Evolutionary conservation across 1,284 basidiomycete genomes (phyloP).

Genomic region (Irpex lacteus): DNA sequence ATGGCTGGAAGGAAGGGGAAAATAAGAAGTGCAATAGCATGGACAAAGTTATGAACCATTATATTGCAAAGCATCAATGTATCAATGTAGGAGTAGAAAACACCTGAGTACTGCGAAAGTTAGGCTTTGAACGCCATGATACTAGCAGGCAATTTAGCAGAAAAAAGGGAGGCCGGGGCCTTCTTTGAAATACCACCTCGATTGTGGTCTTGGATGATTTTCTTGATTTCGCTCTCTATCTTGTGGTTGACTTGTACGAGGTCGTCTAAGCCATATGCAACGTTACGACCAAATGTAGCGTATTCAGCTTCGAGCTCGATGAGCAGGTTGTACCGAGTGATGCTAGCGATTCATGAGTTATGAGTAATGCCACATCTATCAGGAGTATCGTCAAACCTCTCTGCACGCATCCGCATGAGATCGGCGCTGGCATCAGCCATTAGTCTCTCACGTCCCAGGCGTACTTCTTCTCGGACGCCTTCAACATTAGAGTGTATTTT

Average conservation of each 20-base stretch:
- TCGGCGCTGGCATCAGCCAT: constrained; percentile 40
- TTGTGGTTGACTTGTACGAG: constrained; percentile 30
- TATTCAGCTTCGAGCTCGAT: constrained; percentile 43
- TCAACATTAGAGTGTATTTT: constrained; percentile 42
- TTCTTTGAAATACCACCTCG: constrained; percentile 30
- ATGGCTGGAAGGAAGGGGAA: not conserved
- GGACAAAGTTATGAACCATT: not conserved
- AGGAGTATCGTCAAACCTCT: constrained; percentile 31
- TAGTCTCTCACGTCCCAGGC: constrained; percentile 37
- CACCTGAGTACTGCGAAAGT: not conserved
- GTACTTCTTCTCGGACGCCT: constrained; percentile 38
- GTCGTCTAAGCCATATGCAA: constrained; percentile 33
- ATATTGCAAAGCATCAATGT: not conserved
- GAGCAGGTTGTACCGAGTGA: constrained; percentile 38
- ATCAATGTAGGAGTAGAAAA: not conserved
- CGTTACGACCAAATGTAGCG: constrained; percentile 31
- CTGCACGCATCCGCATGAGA: constrained; percentile 34
- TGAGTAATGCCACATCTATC: constrained; percentile 7
- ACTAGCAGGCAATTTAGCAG: constrained; percentile 12
- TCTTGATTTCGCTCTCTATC: constrained; percentile 25
- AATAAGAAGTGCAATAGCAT: not conserved
- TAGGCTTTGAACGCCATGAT: not conserved
- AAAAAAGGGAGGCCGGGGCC: constrained; percentile 34
- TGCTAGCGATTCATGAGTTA: constrained; percentile 23
- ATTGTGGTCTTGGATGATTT: constrained; percentile 36